These are phyloP conservation scores for Salix exigua DNA, from an alignment of 345 rosid genomes.

Conservation along the genomic window DNA sequence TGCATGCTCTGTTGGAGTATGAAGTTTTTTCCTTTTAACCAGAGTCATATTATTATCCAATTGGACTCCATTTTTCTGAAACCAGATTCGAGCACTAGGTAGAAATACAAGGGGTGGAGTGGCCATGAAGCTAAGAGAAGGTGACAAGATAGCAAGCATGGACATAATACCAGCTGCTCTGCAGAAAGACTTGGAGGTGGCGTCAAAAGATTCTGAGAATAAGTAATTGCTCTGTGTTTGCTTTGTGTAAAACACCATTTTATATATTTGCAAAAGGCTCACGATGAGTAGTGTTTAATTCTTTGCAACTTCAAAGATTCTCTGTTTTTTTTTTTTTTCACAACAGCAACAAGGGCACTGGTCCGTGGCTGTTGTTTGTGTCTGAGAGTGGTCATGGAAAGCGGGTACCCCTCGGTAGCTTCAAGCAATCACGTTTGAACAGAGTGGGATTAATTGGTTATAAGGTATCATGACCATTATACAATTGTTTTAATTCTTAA, in stretches of 20 bases:
- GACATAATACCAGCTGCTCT: slow-evolving; percentile 71
- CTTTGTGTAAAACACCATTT: not conserved
- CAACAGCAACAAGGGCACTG: slow-evolving; percentile 43
- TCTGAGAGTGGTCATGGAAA: slow-evolving; percentile 89
- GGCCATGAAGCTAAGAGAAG: slow-evolving; percentile 79
- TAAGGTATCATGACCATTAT: slow-evolving; percentile 48
- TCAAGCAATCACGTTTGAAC: slow-evolving; percentile 51
- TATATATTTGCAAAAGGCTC: not conserved
- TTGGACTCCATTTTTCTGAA: slow-evolving; percentile 7
- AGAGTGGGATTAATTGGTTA: slow-evolving; percentile 79
- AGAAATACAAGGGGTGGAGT: slow-evolving; percentile 82
- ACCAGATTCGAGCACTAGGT: slow-evolving; percentile 74
- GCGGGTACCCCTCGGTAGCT: slow-evolving; percentile 86
- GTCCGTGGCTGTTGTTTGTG: slow-evolving; percentile 88
- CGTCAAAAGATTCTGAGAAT: slow-evolving; percentile 35
- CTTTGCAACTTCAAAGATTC: too few species aligned
- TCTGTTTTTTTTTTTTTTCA: slow-evolving; percentile 14
- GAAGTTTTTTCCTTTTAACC: not conserved
- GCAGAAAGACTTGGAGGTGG: slow-evolving; percentile 46
- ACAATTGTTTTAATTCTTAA: not conserved
- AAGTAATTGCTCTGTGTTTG: slow-evolving; percentile 35
- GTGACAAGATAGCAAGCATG: slow-evolving; percentile 88
- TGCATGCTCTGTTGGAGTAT: not conserved
- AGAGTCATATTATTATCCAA: not conserved
- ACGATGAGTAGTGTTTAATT: too few species aligned